Evolutionary conservation across 768 basidiomycete species (phyloP), one percentile per base, ranked within the genome.

Genomic region (Naganishia vaughanmartiniae): DNA sequence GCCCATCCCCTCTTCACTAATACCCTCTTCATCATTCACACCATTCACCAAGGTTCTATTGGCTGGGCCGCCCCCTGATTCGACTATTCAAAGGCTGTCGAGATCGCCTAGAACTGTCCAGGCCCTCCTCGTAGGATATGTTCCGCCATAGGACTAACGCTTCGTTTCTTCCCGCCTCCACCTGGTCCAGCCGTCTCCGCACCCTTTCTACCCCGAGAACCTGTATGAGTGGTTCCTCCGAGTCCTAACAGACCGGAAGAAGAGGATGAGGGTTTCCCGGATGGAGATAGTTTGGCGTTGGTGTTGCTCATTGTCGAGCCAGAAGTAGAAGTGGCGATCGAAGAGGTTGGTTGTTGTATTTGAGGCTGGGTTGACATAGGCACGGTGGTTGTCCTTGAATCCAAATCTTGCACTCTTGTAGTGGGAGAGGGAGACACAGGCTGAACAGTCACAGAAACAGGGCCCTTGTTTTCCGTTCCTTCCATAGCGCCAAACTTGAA

Each of bases 121-220:
- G 60, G 60, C 26, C 60, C 60, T 15, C 60, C 60, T 26, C 60
- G 60, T 26, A 63, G 33, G 26, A 63, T 45, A 63, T 63, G 60
- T 42, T 63, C 60, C 36, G 60, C 60, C 60, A 63, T 63, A 26
- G 60, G 60, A 63, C 60, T 63, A 14, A 63, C 60, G 46, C 60
- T 63, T 15, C 60, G 12, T 34, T 45, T 63, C 60, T 42, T 63
- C 4, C 34, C 34, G 24, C 60, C 60, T 11, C 34, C 39, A 28
- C 39, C 60, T 28, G 60, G 36, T 26, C 42, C 60, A 26, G 60
- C 11, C 42, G 36, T 34, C 5, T 42, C 19, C 39, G 36, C 24
- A 7, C 60, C 24, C 42, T 26, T 45, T 24, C 60, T 26, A 15
- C 60, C 39, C 11, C 39, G 60, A 14, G 42, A 45, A 7, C 42